Evolutionary conservation across 2,329 filamentous ascomycete genomes (phyloP).

Genomic region (Aspergillus calidoustus): DNA sequence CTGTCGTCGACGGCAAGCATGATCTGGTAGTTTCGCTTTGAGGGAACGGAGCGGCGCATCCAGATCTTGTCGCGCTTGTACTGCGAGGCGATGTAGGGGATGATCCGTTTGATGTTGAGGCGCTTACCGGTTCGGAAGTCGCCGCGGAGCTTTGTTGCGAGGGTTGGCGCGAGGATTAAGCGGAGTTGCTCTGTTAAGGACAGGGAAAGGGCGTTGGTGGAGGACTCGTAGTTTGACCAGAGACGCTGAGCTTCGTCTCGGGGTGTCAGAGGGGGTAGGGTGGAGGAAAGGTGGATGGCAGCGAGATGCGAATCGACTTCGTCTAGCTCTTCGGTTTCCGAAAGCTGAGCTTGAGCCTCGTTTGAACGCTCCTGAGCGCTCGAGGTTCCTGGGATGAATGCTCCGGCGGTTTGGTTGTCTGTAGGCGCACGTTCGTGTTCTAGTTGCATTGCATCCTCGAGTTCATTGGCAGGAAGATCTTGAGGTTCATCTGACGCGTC

Average conservation of each 20-base stretch:
- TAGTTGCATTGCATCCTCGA: conserved; percentile 52
- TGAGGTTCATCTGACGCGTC: conserved; percentile 51
- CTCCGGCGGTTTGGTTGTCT: conserved; percentile 48
- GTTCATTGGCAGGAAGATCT: conserved; percentile 49
- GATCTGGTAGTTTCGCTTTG: conserved; percentile 94
- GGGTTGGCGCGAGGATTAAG: conserved; percentile 90
- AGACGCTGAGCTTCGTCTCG: conserved; percentile 68
- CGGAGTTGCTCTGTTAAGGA: conserved; percentile 92
- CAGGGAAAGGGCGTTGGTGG: conserved; percentile 84
- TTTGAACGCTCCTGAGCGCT: conserved; percentile 34
- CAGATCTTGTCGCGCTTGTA: conserved; percentile 99
- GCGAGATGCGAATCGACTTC: conserved; percentile 64
- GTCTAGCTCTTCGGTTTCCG: conserved; percentile 50
- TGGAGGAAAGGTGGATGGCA: conserved; percentile 71
- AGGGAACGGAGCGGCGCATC: conserved; percentile 92
- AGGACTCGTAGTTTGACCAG: conserved; percentile 83
- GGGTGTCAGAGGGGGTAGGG: conserved; percentile 48
- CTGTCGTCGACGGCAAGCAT: conserved; percentile 97
- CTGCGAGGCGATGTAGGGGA: conserved; percentile 96
- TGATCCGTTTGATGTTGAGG: conserved; percentile 99
- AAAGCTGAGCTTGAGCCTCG: conserved; percentile 43
- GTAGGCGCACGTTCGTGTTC: conserved; percentile 40
- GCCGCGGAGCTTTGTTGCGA: conserved; percentile 93
- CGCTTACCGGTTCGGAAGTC: conserved; percentile 97
- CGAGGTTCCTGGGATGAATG: conserved; percentile 59